Conservation (phyloP, 75 land plant species). For the Selaginella tamariscina region DNA sequence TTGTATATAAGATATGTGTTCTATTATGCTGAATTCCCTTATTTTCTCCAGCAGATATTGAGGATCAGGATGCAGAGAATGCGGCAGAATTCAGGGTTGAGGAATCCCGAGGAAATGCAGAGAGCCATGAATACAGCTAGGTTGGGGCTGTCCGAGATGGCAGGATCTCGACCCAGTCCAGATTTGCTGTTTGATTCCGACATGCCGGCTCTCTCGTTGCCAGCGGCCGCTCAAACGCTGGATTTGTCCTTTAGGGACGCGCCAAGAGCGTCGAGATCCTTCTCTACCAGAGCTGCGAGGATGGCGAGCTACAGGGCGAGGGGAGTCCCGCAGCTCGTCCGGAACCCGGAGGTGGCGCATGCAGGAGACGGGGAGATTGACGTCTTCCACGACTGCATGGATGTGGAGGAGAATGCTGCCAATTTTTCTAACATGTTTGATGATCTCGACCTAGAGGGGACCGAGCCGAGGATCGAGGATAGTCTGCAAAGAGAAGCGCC, state of each 20-base stretch:
- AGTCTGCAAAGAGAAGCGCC: not conserved
- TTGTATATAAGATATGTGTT: no score
- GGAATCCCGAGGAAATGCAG: not conserved
- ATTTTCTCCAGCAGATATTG: no score
- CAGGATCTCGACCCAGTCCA: not conserved
- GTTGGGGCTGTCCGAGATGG: not conserved
- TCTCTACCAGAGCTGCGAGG: not conserved
- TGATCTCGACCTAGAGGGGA: not conserved
- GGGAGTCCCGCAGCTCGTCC: no score
- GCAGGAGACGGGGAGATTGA: not conserved
- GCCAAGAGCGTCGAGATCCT: not conserved
- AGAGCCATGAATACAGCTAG: not conserved
- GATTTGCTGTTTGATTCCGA: not conserved
- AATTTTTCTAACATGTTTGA: not conserved
- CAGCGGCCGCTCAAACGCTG: not conserved
- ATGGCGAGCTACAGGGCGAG: not conserved
- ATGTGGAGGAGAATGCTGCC: not conserved
- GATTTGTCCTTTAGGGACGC: not conserved
- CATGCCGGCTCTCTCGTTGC: not conserved
- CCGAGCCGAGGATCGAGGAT: not conserved
- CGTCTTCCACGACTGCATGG: not conserved
- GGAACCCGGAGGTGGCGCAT: not conserved
- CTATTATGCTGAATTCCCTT: no score
- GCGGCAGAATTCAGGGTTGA: not conserved
- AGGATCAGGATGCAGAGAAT: not conserved